Evolutionary conservation across 2,329 filamentous ascomycete species (phyloP).

Genomic region (Ophiostoma sp.): DNA sequence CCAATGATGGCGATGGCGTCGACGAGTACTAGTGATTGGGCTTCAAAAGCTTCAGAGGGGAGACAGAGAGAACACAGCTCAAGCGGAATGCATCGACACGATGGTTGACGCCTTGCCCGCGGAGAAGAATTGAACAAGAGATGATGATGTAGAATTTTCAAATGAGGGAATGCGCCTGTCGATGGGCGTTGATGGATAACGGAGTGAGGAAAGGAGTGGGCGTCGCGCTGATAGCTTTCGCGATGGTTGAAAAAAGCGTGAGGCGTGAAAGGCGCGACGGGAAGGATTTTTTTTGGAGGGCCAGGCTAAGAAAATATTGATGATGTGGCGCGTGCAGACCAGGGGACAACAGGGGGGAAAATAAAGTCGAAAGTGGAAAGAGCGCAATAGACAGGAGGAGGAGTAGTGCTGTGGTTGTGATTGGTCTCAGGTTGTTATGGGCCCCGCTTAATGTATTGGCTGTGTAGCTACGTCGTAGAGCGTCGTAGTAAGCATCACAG

Average conservation of each 20-base stretch:
- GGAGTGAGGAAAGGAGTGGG: neutral
- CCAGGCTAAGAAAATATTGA: conserved; percentile 20
- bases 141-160: neutral
- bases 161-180: conserved; percentile 14
- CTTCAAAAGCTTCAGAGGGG: conserved; percentile 18
- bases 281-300: conserved; percentile 14
- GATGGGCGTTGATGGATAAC: conserved; percentile 15
- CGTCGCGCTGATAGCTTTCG: conserved; percentile 23
- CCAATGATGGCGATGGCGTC: conserved; percentile 12
- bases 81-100: conserved; percentile 22
- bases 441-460: neutral
- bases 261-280: conserved; percentile 13
- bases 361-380: conserved; percentile 16
- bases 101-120: neutral
- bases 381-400: neutral
- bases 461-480: conserved; percentile 3
- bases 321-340: conserved; percentile 23
- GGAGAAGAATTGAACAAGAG: neutral
- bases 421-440: neutral
- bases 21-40: conserved; percentile 8
- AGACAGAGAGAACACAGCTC: conserved; percentile 13
- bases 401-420: neutral
- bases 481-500: neutral
- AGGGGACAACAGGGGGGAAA: conserved; percentile 8
- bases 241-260: conserved; percentile 20